Evolutionary conservation across 2,329 filamentous ascomycete genomes (phyloP), one percentile per base, ranked within the genome.

Genomic region (Aspergillus fischeri): DNA sequence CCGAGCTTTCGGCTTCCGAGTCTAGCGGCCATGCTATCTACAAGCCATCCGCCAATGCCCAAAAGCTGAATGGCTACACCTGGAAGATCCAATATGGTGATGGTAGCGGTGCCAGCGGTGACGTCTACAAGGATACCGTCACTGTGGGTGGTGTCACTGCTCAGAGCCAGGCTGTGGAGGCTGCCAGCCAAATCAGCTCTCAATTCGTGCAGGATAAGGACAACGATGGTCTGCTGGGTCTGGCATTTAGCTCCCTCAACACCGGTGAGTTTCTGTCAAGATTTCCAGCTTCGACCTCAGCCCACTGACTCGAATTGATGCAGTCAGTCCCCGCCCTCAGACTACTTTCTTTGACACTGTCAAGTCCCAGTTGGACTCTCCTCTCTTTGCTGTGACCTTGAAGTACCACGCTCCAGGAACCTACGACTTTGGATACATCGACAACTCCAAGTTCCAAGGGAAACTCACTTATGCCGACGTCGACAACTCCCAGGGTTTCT

Each of bases 21-120:
- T 78, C 81, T 28, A 68, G 70, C 7, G 84, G 83, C 4, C 86
- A 89, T 64, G 67, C 73, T 42, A 70, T 84, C 64, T 90, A 90
- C 73, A 75, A 78, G 45, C 82, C 83, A 3, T 78, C 80, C 27
- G 70, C 56, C 6, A 79, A 77, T 1, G 75, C 75, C 49, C 79
- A 77, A 60, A 70, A 77, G 48, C 63, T 84, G 51, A 60, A 59
- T 2, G 82, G 82, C 24, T 75, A 78, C 60, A 78, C 72, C 25
- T 90, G 86, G 86, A 70, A 72, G 6, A 86, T 89, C 65, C 74
- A 68, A 17, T 90, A 90, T 64, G 86, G 85, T 25, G 88, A 90
- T 63, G 84, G 84, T 14, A 84, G 83, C 48, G 79, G 78, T 42
- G 87, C 87, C 20, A 77, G 73, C 49, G 88, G 88, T 45, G 80